Base-by-base conservation (phyloP, 2,329 filamentous ascomycete species). In the Huntiella abstrusa region DNA sequence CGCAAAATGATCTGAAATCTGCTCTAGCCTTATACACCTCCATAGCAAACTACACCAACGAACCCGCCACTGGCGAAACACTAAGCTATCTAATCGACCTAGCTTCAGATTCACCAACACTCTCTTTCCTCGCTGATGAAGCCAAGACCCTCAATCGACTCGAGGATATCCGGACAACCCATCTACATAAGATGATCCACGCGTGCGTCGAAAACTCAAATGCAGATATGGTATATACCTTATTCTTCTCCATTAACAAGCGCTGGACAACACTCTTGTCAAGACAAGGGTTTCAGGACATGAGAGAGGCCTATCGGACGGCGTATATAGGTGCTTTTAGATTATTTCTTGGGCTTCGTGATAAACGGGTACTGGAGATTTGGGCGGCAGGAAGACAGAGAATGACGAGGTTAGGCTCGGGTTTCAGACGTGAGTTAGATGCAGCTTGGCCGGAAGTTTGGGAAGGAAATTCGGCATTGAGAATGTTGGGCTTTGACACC, bases 201-300 rank as follows among this genome's bases (percentile, higher is more conserved):
- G 54, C 53, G 2, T 62, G 59, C 39, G 53, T 56, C 3, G 47
- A 57, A 22, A 47, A 46, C 4, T 54, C 52, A 2, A 58, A 62
- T 41, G 51, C 60, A 40, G 57, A 61, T 40, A 41, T 63, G 11
- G 62, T 60, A 1, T 58, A 62, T 34, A 38, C 22, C 12, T 50
- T 47, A 33, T 48, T 50, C 15, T 33, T 32, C 3, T 41, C 41
- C 2, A 35, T 50, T 15, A 33, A 47, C 22, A 33, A 45, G 11
- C 40, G 37, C n/a, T 49, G 48, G 48, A 40, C 44, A 10, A 35
- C 40, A 7, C 15, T 34, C 10, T 35, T 45, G 7, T 22, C 34
- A 16, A 47, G 44, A 37, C 36, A 46, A 5, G 44, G 47, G 37
- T 39, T 41, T 12, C 34, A 17, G 12, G 22, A 15, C 11, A 49